Conservation (phyloP, 192 early-diverging fungal species). For the Linnemannia exigua region DNA sequence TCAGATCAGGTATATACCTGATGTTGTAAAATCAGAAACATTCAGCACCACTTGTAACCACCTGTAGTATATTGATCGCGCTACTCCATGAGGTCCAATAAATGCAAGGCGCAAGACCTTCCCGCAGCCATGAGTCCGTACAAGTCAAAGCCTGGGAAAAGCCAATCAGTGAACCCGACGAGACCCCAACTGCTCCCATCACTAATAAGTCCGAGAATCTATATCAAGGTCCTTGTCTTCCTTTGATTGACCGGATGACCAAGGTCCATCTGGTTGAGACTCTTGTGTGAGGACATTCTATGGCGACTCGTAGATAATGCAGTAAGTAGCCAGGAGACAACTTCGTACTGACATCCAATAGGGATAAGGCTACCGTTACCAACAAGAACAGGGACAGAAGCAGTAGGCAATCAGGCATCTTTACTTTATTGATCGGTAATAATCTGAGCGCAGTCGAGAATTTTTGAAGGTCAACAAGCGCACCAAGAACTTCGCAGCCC, state of each 20-base stretch:
- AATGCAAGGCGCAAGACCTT: neutral
- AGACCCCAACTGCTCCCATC: neutral
- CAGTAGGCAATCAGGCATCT: neutral
- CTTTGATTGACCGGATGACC: too few species aligned
- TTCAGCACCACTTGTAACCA: neutral
- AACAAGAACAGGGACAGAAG: neutral
- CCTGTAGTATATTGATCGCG: neutral
- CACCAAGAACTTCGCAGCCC: neutral
- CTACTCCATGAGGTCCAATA: neutral
- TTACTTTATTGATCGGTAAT: neutral
- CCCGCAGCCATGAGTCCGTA: neutral
- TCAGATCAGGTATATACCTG: neutral
- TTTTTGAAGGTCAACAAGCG: neutral
- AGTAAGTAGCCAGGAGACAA: neutral
- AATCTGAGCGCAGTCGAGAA: neutral
- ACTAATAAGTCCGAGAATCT: neutral
- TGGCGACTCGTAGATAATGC: neutral
- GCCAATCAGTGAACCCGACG: neutral
- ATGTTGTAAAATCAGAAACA: neutral
- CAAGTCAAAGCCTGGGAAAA: neutral
- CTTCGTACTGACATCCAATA: neutral
- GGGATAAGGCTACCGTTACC: neutral
- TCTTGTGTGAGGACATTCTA: neutral
- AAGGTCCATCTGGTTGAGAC: too few species aligned
- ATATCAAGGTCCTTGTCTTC: neutral